A percentile compares a stretch with the other conserved stretches of the same genome.
phyloP scores from a whole-genome alignment of 371 early-diverging fungal genomes.

The Phascolomyces articulosus region DNA sequence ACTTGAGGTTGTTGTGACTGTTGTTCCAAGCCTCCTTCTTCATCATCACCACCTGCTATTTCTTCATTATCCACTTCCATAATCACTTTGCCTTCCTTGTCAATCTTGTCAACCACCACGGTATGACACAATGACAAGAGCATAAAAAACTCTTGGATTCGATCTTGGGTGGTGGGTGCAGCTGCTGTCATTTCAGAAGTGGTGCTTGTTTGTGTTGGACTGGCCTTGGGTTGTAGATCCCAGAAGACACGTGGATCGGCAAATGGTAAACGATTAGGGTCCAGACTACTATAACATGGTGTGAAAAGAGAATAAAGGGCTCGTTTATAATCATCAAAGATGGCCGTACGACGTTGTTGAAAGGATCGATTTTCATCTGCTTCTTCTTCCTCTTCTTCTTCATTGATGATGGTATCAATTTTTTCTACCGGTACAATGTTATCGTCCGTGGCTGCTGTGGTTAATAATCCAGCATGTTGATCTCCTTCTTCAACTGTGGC shows the following conservation, averaged over 20 bases:
- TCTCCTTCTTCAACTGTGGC: constrained; percentile 10
- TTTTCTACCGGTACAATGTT: background rate
- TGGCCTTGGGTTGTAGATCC: constrained; percentile 51
- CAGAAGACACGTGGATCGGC: constrained; percentile 81
- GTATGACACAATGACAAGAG: constrained; percentile 93
- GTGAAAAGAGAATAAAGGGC: constrained; percentile 69
- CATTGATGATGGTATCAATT: background rate
- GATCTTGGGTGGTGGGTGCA: background rate
- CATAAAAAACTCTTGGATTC: constrained; percentile 79
- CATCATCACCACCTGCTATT: too few relatives aligned
- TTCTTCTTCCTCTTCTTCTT: background rate
- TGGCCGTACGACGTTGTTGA: constrained; percentile 24
- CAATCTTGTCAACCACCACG: constrained; percentile 79
- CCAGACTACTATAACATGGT: constrained; percentile 72
- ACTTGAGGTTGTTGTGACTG: constrained; percentile 10
- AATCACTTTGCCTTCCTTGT: constrained; percentile 57
- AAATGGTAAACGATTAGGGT: constrained; percentile 73
- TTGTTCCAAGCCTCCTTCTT: constrained; percentile 19
- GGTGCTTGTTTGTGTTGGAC: background rate
- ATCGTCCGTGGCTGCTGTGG: background rate
- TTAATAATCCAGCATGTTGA: constrained; percentile 11
- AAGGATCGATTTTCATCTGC: background rate
- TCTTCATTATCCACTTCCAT: constrained; percentile 14
- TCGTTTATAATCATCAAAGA: constrained; percentile 59
- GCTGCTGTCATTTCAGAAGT: constrained; percentile 5